phyloP scores from a whole-genome alignment of 2,329 filamentous ascomycete genomes.

The Botrytis byssoidea region DNA sequence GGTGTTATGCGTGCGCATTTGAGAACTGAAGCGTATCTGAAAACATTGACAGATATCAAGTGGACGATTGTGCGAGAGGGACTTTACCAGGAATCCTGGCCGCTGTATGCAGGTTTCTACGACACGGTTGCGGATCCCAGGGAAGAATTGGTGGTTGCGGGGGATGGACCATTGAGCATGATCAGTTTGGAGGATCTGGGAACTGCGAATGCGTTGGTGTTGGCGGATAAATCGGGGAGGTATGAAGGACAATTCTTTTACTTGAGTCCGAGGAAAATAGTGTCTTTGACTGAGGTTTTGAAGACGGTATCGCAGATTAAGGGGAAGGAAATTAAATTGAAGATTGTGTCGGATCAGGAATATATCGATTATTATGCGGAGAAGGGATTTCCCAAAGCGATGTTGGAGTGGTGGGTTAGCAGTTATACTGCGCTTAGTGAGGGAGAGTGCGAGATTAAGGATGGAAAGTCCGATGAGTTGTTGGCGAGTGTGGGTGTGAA shows the following conservation, averaged over 20 bases:
- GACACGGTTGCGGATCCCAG: slow-evolving; percentile 25
- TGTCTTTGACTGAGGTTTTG: background rate
- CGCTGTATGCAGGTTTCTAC: slow-evolving; percentile 33
- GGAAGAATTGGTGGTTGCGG: slow-evolving; percentile 32
- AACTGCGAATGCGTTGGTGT: slow-evolving; percentile 28
- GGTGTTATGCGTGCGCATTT: slow-evolving; percentile 32
- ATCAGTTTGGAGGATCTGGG: slow-evolving; percentile 33
- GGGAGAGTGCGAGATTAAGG: background rate
- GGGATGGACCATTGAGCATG: slow-evolving; percentile 33
- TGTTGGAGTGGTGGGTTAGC: slow-evolving; percentile 15
- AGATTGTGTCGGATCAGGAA: background rate
- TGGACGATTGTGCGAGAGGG: slow-evolving; percentile 34
- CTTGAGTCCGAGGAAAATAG: background rate
- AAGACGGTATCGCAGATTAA: background rate
- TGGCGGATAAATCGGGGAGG: slow-evolving; percentile 21
- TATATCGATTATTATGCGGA: background rate
- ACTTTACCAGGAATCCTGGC: slow-evolving; percentile 35
- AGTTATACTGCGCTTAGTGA: background rate
- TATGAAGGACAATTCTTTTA: slow-evolving; percentile 17
- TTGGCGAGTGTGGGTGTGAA: slow-evolving; percentile 1
- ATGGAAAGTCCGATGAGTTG: background rate
- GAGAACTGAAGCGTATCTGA: slow-evolving; percentile 31
- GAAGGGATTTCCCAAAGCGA: background rate
- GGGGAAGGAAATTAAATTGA: background rate
- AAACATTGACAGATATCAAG: slow-evolving; percentile 8